Conservation (phyloP, 75 land plant genomes). For the Pseudotsuga menziesii region DNA sequence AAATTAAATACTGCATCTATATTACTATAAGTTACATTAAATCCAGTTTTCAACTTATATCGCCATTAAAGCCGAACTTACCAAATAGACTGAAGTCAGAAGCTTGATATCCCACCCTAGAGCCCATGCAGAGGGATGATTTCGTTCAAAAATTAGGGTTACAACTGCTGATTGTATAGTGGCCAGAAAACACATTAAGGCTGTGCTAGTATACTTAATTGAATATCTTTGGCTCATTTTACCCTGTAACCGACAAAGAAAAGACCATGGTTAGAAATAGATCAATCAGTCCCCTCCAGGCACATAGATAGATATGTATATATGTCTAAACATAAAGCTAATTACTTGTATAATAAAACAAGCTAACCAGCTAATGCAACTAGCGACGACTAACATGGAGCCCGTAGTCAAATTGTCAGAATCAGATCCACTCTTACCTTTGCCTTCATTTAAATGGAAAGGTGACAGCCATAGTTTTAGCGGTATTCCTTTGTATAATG, state of each 20-base stretch:
- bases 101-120: conserved; percentile 44
- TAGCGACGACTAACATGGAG: conserved; percentile 28
- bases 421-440: background rate
- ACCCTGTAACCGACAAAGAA: conserved; percentile 8
- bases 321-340: background rate
- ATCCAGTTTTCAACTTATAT: too few relatives aligned
- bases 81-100: conserved; percentile 34
- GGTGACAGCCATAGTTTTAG: conserved; percentile 13
- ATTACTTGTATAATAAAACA: conserved; percentile 72
- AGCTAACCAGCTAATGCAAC: conserved; percentile 40
- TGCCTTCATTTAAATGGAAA: background rate
- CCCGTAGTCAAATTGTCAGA: conserved; percentile 28
- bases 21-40: too few relatives aligned
- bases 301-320: background rate
- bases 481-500: conserved; percentile 56
- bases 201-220: conserved; percentile 43
- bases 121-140: conserved; percentile 31
- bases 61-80: conserved; percentile 1
- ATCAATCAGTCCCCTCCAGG: background rate
- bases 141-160: conserved; percentile 36
- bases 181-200: conserved; percentile 44
- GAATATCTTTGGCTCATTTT: conserved; percentile 18
- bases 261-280: too few relatives aligned
- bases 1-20: too few relatives aligned
- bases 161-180: conserved; percentile 43